phyloP scores from a whole-genome alignment of 164 flowering plant genomes.

The Houttuynia cordata region DNA sequence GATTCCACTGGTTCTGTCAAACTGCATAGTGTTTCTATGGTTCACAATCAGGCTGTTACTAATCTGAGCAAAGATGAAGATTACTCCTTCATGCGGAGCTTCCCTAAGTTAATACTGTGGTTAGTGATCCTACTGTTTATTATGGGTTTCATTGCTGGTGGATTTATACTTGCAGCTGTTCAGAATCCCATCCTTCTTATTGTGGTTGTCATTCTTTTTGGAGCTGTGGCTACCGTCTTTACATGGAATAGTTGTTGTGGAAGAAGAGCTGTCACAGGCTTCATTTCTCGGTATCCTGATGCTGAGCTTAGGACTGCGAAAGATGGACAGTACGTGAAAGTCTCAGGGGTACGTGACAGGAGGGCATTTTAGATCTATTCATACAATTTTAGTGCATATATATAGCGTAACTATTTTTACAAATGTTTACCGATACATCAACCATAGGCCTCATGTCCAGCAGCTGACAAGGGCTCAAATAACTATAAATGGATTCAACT shows the following conservation, averaged over 20 bases:
- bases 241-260: conserved; percentile 81
- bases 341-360: conserved; percentile 98
- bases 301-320: conserved; percentile 90
- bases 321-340: conserved; percentile 89
- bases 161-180: conserved; percentile 93
- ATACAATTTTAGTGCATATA: not conserved
- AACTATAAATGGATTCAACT: not conserved
- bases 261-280: conserved; percentile 62
- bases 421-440: too few species aligned
- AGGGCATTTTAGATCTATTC: not conserved
- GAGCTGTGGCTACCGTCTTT: conserved; percentile 55
- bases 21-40: conserved; percentile 40
- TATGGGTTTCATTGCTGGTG: conserved; percentile 93
- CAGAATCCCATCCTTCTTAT: conserved; percentile 79
- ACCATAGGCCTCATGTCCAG: not conserved
- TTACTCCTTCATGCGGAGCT: conserved; percentile 54
- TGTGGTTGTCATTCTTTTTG: conserved; percentile 73
- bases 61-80: conserved; percentile 69
- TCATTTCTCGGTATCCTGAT: conserved; percentile 81
- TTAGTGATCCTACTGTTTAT: conserved; percentile 59
- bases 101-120: conserved; percentile 73
- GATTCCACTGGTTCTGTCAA: conserved; percentile 62
- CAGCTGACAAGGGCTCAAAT: not conserved
- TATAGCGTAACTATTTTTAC: not conserved
- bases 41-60: conserved; percentile 77